Conservation (phyloP, 257 asterid species). For the Verbena officinalis region DNA sequence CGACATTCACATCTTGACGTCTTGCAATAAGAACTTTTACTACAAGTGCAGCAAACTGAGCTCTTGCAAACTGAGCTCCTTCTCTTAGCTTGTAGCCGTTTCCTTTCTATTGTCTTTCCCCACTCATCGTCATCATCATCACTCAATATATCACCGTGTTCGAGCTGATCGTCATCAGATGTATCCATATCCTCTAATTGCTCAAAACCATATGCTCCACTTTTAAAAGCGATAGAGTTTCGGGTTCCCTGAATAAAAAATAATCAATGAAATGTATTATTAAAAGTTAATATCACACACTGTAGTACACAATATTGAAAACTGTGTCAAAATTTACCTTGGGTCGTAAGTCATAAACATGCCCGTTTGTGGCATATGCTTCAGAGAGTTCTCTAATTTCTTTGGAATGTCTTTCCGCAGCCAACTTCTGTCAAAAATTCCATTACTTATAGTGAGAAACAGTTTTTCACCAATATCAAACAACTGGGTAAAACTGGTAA, state of each 20-base stretch:
- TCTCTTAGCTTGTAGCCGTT: slow-evolving; percentile 40
- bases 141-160: slow-evolving; percentile 7
- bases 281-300: not conserved
- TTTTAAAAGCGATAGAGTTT: slow-evolving; percentile 44
- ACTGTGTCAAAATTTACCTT: slow-evolving; percentile 44
- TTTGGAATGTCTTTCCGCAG: slow-evolving; percentile 48
- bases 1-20: slow-evolving; percentile 84
- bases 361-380: slow-evolving; percentile 37
- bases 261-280: not conserved
- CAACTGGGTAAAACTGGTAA: not conserved
- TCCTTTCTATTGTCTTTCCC: slow-evolving; percentile 42
- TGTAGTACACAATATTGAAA: not conserved
- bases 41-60: slow-evolving; percentile 70
- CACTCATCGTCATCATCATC: slow-evolving; percentile 51
- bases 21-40: slow-evolving; percentile 69
- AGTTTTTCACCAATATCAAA: slow-evolving; percentile 4
- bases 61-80: slow-evolving; percentile 36
- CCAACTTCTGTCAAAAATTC: slow-evolving; percentile 51
- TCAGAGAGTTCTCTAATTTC: slow-evolving; percentile 38
- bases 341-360: slow-evolving; percentile 69
- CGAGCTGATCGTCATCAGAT: slow-evolving; percentile 56
- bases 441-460: slow-evolving; percentile 6
- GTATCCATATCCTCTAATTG: slow-evolving; percentile 84
- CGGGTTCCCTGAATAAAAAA: slow-evolving; percentile 53
- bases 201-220: slow-evolving; percentile 36